Conservation (phyloP, 139 green algal genomes). For the Ettlia oleoabundans region DNA sequence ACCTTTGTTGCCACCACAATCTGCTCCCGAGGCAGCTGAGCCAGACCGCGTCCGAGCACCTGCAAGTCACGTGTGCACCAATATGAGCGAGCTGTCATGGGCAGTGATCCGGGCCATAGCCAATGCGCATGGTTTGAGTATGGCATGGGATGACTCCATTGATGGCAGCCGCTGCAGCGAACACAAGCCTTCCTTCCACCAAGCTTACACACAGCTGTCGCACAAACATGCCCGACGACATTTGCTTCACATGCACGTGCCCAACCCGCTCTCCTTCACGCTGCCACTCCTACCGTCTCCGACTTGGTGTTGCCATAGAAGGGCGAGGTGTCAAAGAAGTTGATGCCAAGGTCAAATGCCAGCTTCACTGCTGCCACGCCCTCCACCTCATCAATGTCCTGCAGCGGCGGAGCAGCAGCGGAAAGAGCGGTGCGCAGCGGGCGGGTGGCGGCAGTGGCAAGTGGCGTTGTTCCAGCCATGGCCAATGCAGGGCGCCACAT, state of each 20-base stretch:
- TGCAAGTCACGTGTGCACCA: conserved; percentile 33
- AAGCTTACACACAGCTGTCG: no score
- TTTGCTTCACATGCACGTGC: no score
- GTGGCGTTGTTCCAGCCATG: neutral
- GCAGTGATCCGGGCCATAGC: no score
- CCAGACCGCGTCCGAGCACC: conserved; percentile 79
- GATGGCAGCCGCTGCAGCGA: no score
- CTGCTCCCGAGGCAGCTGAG: conserved; percentile 78
- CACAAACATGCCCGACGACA: no score
- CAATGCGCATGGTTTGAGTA: no score
- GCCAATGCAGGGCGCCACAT: neutral
- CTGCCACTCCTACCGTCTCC: conserved; percentile 77
- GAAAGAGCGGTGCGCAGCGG: no score
- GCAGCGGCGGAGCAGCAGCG: no score
- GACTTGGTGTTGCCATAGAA: conserved; percentile 89
- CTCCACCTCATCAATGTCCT: conserved; percentile 76
- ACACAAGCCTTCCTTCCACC: no score
- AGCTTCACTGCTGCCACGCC: conserved; percentile 76
- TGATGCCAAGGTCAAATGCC: conserved; percentile 88
- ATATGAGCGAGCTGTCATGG: neutral
- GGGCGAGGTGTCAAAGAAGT: conserved; percentile 96
- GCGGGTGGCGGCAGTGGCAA: neutral
- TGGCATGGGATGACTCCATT: no score
- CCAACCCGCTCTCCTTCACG: no score
- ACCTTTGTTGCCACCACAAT: conserved; percentile 91